Evolutionary conservation across 1,284 basidiomycete genomes (phyloP).

Genomic region (Cutaneotrichosporon mucoides): DNA sequence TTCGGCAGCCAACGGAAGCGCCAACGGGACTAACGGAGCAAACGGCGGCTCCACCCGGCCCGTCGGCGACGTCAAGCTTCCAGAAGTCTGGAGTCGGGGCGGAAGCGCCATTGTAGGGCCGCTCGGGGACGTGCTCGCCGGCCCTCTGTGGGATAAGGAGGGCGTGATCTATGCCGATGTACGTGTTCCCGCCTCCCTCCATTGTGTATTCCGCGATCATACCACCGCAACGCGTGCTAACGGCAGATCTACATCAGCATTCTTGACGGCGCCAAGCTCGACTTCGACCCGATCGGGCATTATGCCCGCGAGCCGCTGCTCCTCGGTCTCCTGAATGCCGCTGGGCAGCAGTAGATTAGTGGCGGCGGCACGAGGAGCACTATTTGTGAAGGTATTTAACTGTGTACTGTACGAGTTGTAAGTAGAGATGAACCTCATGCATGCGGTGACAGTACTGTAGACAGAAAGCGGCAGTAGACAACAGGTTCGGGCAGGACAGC

Average conservation of each 20-base stretch:
- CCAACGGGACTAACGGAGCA: not conserved
- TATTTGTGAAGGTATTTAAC: too few species aligned
- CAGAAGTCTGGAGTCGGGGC: constrained; percentile 49
- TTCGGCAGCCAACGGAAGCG: not conserved
- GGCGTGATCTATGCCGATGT: constrained; percentile 60
- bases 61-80: constrained; percentile 3
- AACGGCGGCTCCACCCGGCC: not conserved
- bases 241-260: constrained; percentile 59
- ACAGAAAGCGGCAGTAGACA: too few species aligned
- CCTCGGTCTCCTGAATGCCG: constrained; percentile 12
- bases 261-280: constrained; percentile 63
- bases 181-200: constrained; percentile 7
- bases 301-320: constrained; percentile 60
- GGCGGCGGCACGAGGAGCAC: too few species aligned
- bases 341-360: constrained; percentile 1
- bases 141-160: constrained; percentile 60
- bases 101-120: constrained; percentile 67
- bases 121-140: constrained; percentile 63
- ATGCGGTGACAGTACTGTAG: too few species aligned
- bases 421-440: too few species aligned
- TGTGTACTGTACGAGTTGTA: too few species aligned
- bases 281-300: constrained; percentile 66
- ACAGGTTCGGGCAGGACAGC: too few species aligned
- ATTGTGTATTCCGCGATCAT: too few species aligned
- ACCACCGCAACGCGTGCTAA: constrained; percentile 4